phyloP scores from a whole-genome alignment of 495 filamentous ascomycete species.

The Talaromyces wortmannii region DNA sequence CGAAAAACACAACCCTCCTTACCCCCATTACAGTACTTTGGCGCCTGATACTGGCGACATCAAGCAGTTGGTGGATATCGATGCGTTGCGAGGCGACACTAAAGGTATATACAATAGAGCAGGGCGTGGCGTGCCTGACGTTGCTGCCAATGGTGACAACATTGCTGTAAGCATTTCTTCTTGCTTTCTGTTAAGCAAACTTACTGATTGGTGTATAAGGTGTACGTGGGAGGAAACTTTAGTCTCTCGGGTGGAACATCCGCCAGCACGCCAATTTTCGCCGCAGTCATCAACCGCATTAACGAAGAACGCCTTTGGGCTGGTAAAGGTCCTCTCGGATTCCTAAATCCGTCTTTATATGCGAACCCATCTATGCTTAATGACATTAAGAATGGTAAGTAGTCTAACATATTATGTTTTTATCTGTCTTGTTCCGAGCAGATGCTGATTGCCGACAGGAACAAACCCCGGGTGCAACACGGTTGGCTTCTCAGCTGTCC shows the following conservation, averaged over 20 bases:
- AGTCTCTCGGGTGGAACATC: conserved; percentile 32
- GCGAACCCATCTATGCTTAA: conserved; percentile 36
- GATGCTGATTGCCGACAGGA: conserved; percentile 19
- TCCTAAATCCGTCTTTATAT: conserved; percentile 46
- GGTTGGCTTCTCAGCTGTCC: conserved; percentile 39
- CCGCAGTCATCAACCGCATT: conserved; percentile 30
- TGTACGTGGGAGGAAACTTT: conserved; percentile 8
- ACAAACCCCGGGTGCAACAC: conserved; percentile 40
- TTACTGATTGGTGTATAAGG: not conserved
- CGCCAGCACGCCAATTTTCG: conserved; percentile 38
- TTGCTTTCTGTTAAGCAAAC: not conserved
- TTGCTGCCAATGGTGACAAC: conserved; percentile 20
- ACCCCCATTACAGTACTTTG: conserved; percentile 25
- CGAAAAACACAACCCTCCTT: conserved; percentile 23
- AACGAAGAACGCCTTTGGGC: conserved; percentile 39
- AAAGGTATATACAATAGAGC: conserved; percentile 18
- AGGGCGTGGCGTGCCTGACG: conserved; percentile 25
- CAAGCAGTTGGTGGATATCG: conserved; percentile 7
- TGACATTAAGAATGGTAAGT: conserved; percentile 43
- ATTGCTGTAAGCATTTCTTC: conserved; percentile 8
- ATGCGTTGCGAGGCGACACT: conserved; percentile 21
- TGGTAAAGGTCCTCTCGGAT: conserved; percentile 44
- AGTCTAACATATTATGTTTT: not conserved
- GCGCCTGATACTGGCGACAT: conserved; percentile 29
- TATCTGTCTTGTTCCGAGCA: not conserved